Conservation (phyloP, 192 early-diverging fungal genomes). For the Phlyctochytrium arcticum region DNA sequence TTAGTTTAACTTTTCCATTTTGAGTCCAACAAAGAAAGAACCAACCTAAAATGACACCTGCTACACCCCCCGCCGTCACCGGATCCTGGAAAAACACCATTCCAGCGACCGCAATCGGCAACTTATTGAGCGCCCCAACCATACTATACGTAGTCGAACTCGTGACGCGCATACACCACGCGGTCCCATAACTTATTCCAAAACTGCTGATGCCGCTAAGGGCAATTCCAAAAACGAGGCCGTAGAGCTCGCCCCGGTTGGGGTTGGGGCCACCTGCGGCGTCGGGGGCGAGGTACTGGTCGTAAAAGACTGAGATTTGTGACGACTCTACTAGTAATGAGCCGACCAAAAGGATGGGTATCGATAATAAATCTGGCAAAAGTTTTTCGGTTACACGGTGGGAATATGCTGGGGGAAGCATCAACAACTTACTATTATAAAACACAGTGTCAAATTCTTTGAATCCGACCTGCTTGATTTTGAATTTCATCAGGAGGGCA, state of each 20-base stretch:
- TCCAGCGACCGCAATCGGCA: conserved; percentile 91
- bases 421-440: conserved; percentile 71
- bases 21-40: not conserved
- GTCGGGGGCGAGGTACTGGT: conserved; percentile 31
- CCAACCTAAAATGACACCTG: conserved; percentile 79
- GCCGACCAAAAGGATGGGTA: conserved; percentile 58
- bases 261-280: conserved; percentile 28
- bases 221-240: conserved; percentile 59
- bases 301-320: conserved; percentile 19
- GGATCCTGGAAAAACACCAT: conserved; percentile 91
- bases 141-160: conserved; percentile 65
- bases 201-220: conserved; percentile 84
- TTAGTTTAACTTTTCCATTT: not conserved
- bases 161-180: conserved; percentile 76
- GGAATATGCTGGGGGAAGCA: not conserved
- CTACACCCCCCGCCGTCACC: conserved; percentile 74
- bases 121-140: conserved; percentile 97
- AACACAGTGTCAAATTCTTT: conserved; percentile 98
- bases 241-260: conserved; percentile 17
- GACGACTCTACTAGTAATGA: conserved; percentile 36
- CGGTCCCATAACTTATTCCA: conserved; percentile 80
- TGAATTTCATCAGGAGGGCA: conserved; percentile 85
- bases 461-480: conserved; percentile 84
- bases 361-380: conserved; percentile 62
- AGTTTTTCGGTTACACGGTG: not conserved